Evolutionary conservation across 257 asterid genomes (phyloP), one percentile per base, ranked within the genome.

Genomic region (Datura wrightii): DNA sequence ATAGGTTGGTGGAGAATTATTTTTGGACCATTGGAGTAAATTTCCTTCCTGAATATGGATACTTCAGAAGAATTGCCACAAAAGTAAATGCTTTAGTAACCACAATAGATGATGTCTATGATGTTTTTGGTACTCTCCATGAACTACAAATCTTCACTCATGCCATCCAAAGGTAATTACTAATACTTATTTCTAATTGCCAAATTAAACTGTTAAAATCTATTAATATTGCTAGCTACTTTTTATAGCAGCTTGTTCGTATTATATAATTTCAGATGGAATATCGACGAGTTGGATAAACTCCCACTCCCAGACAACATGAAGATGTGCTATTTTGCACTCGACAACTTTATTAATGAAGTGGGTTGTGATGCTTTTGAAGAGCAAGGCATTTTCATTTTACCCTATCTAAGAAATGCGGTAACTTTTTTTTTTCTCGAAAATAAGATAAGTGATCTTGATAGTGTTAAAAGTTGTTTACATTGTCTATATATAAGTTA

Each of bases 1-100:
- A 92, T 83, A 92, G 93, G 4, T 6, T 92, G 16, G 90, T 90
- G 86, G 94, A 90, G 83, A 71, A 81, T 80, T 92, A 85, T 70
- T 85, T 90, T 6, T 89, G 91, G 91, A 84, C 63, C 2, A 24
- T 83, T n/a, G 92, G 90, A 24, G 67, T 74, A 10, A 19, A 83
- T 1, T 83, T 54, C 31, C 85, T 87, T 54, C 91, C 92, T 58
- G 66, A 87, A 50, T 56, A 88, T 78, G 78, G 80, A 16, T 50
- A 84, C 16, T 9, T 52, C 13, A 54, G 93, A 36, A 85, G 55
- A 18, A 86, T 56, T 3, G 19, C 36, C 5, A 72, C 92, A 6
- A 92, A 87, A 39, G 85, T 85, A 39, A 87, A 71, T 69, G 69
- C 83, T 11, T 6, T 91, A 0, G 15, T 92, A 10, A 89, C 92